Percentiles rank a stretch among this genome's conserved stretches.
These are phyloP conservation scores for Naganishia cerealis DNA, from an alignment of 1,284 basidiomycete genomes.

Conservation along the genomic window DNA sequence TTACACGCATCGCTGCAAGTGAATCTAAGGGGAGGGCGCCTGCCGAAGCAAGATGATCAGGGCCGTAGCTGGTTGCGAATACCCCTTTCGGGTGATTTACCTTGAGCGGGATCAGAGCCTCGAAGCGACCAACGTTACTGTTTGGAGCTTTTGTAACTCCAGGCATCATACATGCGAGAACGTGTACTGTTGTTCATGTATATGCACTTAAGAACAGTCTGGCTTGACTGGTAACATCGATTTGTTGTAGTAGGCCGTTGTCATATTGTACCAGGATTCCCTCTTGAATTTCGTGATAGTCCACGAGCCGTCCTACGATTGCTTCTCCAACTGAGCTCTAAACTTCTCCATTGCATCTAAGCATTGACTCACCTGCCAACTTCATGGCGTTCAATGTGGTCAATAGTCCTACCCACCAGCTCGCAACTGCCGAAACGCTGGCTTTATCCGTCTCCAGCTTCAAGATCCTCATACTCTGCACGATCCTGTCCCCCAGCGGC, in stretches of 20 bases:
- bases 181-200: not conserved
- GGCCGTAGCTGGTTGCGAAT: slow-evolving; percentile 33
- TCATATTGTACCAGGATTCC: not conserved
- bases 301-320: not conserved
- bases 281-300: not conserved
- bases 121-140: not conserved
- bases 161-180: not conserved
- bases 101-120: not conserved
- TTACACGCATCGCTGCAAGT: slow-evolving; percentile 43
- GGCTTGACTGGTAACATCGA: no score
- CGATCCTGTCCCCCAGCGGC: not conserved
- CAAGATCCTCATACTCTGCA: not conserved
- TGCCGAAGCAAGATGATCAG: slow-evolving; percentile 36
- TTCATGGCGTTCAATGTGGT: not conserved
- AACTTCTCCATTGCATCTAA: not conserved
- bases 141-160: not conserved
- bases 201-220: no score
- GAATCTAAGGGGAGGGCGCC: slow-evolving; percentile 42
- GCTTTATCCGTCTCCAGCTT: not conserved
- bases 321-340: not conserved
- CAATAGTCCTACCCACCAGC: not conserved
- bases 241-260: not conserved
- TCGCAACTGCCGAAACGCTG: not conserved
- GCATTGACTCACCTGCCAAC: not conserved
- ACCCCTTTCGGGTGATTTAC: slow-evolving; percentile 33